phyloP scores from a whole-genome alignment of 441 rosid species.

The Sinapis alba region DNA sequence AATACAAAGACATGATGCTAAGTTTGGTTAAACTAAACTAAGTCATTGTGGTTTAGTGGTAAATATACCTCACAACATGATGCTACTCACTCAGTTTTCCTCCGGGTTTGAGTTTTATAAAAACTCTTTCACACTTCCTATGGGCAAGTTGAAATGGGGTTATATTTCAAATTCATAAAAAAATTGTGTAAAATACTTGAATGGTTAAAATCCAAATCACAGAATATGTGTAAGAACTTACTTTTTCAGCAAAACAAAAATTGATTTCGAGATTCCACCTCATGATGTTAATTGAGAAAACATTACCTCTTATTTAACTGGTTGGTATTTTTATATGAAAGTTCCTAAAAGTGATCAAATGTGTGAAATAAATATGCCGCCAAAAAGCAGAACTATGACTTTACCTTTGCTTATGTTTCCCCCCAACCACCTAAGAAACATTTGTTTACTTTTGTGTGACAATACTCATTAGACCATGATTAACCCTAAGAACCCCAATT shows the following conservation, averaged over 20 bases:
- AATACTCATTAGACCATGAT: conserved; percentile 17
- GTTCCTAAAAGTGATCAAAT: conserved; percentile 10
- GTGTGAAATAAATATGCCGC: conserved; percentile 24
- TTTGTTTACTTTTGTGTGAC: conserved; percentile 16
- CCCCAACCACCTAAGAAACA: conserved; percentile 15
- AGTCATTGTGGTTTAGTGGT: background rate
- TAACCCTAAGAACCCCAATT: no score
- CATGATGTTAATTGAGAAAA: conserved; percentile 1
- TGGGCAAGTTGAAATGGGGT: no score
- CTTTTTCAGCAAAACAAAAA: background rate
- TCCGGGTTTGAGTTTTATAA: background rate
- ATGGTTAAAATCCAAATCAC: background rate
- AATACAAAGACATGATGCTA: background rate
- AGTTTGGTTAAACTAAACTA: background rate
- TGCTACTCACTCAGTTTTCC: background rate
- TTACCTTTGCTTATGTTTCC: conserved; percentile 23
- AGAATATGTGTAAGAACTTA: background rate
- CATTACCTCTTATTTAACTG: background rate
- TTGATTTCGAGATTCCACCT: background rate
- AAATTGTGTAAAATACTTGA: no score
- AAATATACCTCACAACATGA: background rate
- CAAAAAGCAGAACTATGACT: conserved; percentile 21
- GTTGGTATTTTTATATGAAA: background rate
- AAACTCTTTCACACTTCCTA: background rate
- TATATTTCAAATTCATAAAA: no score